These are phyloP conservation scores for Botrytis hyacinthi DNA, from an alignment of 2,329 filamentous ascomycete genomes.

Conservation along the genomic window DNA sequence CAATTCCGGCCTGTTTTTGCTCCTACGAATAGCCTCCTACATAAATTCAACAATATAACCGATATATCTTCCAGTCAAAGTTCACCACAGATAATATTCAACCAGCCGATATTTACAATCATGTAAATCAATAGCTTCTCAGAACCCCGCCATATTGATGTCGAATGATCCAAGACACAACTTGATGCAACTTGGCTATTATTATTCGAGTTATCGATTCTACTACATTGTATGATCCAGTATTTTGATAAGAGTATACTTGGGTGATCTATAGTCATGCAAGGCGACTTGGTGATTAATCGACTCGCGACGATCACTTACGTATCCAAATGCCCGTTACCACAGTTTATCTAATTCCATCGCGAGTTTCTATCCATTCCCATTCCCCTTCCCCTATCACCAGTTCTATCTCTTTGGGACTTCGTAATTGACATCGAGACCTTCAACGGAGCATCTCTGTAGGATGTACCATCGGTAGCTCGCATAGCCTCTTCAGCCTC, in stretches of 20 bases:
- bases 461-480: not conserved
- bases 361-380: not conserved
- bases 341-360: not conserved
- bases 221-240: not conserved
- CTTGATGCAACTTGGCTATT: accelerated
- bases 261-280: not conserved
- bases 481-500: not conserved
- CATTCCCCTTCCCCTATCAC: not conserved
- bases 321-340: not conserved
- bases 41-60: not conserved
- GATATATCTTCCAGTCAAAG: accelerated
- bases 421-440: not conserved
- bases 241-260: not conserved
- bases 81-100: not conserved
- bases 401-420: not conserved
- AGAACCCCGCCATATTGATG: not conserved
- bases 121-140: not conserved
- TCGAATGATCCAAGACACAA: not conserved
- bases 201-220: not conserved
- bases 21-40: too few species aligned
- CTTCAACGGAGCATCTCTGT: conserved; percentile 1
- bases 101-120: accelerated
- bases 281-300: not conserved
- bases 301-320: not conserved
- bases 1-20: too few species aligned